phyloP scores from a whole-genome alignment of 495 filamentous ascomycete genomes.

The Staphylotrichum longicolle region DNA sequence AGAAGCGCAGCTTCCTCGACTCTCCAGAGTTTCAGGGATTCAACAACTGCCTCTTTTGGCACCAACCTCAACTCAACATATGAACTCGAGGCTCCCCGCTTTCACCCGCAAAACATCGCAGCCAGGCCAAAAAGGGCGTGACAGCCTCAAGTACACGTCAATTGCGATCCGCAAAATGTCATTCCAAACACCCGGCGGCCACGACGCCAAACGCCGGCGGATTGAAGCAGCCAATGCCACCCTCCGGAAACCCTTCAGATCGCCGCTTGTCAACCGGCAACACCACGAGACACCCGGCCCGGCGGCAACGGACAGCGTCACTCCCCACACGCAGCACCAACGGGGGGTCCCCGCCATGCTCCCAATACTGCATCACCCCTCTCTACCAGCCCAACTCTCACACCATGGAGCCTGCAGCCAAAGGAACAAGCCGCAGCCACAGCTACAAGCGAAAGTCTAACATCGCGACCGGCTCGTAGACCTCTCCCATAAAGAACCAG shows the following conservation, averaged over 20 bases:
- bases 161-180: constrained; percentile 17
- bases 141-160: constrained; percentile 4
- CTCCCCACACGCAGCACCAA: background rate
- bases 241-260: constrained; percentile 33
- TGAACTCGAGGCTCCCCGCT: no score
- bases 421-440: no score
- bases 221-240: constrained; percentile 31
- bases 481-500: no score
- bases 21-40: no score
- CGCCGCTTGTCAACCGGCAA: constrained; percentile 29
- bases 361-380: no score
- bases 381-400: no score
- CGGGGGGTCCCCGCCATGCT: background rate
- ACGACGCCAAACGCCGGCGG: constrained; percentile 34
- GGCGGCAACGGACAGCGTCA: background rate
- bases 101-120: background rate
- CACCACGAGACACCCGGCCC: background rate
- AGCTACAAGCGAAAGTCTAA: no score
- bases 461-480: no score
- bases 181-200: constrained; percentile 26
- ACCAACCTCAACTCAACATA: background rate
- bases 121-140: background rate
- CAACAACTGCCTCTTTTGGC: background rate
- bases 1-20: background rate
- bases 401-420: no score